A percentile compares a stretch with the other conserved stretches of the same genome.
Evolutionary conservation across 2,329 filamentous ascomycete genomes (phyloP).

Genomic region (Malbranchea cinnamomea): DNA sequence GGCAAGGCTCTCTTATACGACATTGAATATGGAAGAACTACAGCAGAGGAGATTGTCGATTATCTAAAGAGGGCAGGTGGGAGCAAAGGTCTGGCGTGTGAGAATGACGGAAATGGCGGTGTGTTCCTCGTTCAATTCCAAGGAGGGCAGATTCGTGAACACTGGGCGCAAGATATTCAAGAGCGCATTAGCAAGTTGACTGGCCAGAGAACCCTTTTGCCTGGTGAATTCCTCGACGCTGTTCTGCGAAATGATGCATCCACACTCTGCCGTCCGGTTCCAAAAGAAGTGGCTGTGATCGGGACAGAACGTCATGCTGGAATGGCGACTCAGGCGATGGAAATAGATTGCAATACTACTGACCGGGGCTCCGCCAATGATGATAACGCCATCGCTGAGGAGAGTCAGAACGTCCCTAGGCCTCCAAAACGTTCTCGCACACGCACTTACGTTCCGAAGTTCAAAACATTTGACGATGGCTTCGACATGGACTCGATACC

Average conservation of each 20-base stretch:
- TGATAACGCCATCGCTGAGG: conserved; percentile 1
- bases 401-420: conserved; percentile 10
- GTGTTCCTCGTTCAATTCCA: conserved; percentile 73
- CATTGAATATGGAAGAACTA: conserved; percentile 47
- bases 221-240: conserved; percentile 82
- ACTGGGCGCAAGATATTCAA: conserved; percentile 58
- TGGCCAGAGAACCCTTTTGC: conserved; percentile 70
- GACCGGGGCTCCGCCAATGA: no score
- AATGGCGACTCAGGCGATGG: conserved; percentile 2
- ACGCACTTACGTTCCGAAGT: conserved; percentile 31
- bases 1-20: conserved; percentile 65
- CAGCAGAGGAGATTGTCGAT: conserved; percentile 58
- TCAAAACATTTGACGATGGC: conserved; percentile 58
- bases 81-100: conserved; percentile 52
- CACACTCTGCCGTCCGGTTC: conserved; percentile 52
- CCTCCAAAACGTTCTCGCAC: conserved; percentile 14
- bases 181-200: conserved; percentile 54
- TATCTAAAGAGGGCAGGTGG: conserved; percentile 64
- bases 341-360: no score
- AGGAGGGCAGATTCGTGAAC: conserved; percentile 49
- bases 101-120: conserved; percentile 47
- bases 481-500: conserved; percentile 34
- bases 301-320: neutral
- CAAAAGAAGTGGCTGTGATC: conserved; percentile 8
- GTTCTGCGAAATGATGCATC: conserved; percentile 69